phyloP scores from a whole-genome alignment of 2,329 filamentous ascomycete species.

The Sclerotinia spermophila region DNA sequence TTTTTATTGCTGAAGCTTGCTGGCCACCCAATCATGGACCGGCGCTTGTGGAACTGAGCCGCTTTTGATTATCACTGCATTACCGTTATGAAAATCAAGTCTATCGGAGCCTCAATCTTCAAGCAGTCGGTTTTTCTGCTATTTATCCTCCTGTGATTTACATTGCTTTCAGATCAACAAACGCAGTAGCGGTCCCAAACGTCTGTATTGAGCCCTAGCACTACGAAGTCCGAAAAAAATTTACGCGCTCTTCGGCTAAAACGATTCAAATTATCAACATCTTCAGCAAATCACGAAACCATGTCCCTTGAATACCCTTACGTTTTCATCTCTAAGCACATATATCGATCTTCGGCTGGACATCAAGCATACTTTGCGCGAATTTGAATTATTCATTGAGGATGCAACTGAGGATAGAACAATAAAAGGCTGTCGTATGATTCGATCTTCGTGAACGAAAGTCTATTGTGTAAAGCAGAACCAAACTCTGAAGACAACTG shows the following conservation, averaged over 20 bases:
- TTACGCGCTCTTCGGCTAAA: neutral
- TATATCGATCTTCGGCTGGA: neutral
- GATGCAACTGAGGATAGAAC: too few relatives aligned
- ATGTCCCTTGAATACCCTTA: neutral
- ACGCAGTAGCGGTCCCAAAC: neutral
- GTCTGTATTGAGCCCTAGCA: neutral
- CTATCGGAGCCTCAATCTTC: neutral
- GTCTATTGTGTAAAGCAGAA: too few relatives aligned
- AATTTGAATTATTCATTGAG: neutral
- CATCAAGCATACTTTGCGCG: neutral
- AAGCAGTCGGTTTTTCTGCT: rapidly evolving
- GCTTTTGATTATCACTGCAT: neutral
- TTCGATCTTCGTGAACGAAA: too few relatives aligned
- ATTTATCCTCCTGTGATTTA: neutral
- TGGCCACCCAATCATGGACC: neutral
- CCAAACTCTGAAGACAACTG: too few relatives aligned
- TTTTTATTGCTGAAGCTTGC: neutral
- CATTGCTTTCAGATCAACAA: neutral
- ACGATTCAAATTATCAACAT: neutral
- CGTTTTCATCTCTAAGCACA: neutral
- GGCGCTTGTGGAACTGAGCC: neutral
- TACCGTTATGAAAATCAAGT: neutral
- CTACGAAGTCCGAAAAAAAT: neutral
- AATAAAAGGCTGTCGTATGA: neutral
- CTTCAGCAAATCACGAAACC: neutral